Conservation (phyloP, 1,284 basidiomycete genomes). For the Ustilago trichophora region DNA sequence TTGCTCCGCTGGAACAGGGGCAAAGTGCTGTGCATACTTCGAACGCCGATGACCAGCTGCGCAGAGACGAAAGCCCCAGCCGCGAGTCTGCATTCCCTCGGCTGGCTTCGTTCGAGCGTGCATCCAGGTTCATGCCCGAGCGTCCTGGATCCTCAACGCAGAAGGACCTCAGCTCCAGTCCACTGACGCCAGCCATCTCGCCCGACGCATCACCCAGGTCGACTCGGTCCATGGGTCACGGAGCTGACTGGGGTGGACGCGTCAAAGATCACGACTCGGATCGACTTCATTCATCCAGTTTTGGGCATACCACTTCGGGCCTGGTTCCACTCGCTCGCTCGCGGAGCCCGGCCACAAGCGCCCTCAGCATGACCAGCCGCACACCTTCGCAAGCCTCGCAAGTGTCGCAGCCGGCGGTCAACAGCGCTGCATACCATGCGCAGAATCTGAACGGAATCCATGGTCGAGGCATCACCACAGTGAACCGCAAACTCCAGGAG, state of each 20-base stretch:
- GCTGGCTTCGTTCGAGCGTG: conserved; percentile 25
- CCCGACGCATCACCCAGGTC: conserved; percentile 31
- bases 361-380: conserved; percentile 35
- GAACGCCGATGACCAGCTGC: no score
- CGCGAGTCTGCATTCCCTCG: conserved; percentile 2
- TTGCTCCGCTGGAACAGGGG: conserved; percentile 15
- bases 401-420: conserved; percentile 15
- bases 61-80: conserved; percentile 6
- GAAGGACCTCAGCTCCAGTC: conserved; percentile 25
- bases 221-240: conserved; percentile 24
- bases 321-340: conserved; percentile 23
- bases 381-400: conserved; percentile 38
- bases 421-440: not conserved
- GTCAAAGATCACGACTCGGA: conserved; percentile 12
- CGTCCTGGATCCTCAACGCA: conserved; percentile 10
- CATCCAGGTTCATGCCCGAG: not conserved
- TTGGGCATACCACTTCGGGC: conserved; percentile 5
- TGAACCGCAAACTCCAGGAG: conserved; percentile 64
- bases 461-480: conserved; percentile 61
- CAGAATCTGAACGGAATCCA: conserved; percentile 44
- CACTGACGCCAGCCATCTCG: conserved; percentile 26
- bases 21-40: no score
- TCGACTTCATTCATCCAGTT: conserved; percentile 29
- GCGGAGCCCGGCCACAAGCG: conserved; percentile 27
- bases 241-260: conserved; percentile 27